Conservation (phyloP, 441 rosid species). For the Heliophila coronopifolia region DNA sequence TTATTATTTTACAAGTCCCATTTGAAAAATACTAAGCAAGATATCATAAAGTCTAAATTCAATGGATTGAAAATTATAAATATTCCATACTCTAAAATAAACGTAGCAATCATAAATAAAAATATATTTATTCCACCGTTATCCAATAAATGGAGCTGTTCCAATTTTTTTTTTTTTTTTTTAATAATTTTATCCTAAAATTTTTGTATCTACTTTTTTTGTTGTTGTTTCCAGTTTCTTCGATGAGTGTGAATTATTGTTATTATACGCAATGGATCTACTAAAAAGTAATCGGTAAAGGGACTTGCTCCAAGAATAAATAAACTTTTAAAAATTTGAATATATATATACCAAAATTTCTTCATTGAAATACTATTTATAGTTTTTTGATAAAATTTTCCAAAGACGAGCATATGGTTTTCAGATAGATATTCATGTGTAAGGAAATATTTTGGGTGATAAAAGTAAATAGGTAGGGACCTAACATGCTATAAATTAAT, state of each 20-base stretch:
- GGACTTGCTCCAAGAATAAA: neutral
- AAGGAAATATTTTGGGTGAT: constrained; percentile 5
- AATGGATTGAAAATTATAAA: constrained; percentile 5
- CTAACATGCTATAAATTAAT: constrained; percentile 11
- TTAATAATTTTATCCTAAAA: too few species aligned
- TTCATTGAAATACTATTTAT: neutral
- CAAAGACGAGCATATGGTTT: constrained; percentile 14
- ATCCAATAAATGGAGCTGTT: neutral
- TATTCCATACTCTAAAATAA: neutral
- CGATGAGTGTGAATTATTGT: too few species aligned
- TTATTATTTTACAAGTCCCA: constrained; percentile 1
- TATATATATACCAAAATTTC: neutral
- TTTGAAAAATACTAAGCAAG: neutral
- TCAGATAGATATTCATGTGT: constrained; percentile 15
- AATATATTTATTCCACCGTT: neutral
- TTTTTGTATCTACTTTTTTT: too few species aligned
- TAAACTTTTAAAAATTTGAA: neutral
- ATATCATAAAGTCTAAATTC: constrained; percentile 1
- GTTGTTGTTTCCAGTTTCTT: too few species aligned
- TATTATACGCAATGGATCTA: too few species aligned
- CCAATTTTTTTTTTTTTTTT: too few species aligned
- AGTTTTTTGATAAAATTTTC: neutral
- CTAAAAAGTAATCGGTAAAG: neutral
- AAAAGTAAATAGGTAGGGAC: neutral
- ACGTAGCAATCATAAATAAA: neutral